Evolutionary conservation across 1,284 basidiomycete genomes (phyloP), one percentile per base, ranked within the genome.

Genomic region (Paramarasmius palmivorus): DNA sequence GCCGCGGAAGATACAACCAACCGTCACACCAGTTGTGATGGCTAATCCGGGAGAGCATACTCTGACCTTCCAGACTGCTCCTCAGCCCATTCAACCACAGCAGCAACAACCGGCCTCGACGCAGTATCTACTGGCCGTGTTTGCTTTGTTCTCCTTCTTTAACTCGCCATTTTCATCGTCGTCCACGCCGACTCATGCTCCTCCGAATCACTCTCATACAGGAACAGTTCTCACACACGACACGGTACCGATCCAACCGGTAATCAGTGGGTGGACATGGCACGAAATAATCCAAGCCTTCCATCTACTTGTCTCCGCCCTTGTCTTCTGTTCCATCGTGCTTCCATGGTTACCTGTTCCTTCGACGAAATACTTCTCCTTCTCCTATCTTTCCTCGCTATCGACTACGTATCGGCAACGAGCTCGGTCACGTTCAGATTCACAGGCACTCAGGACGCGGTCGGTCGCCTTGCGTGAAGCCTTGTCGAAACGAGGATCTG

Each of bases 101-200:
- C 44, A 81, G 48, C 87, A 50, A 50, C 47, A 59, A 59, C 55
- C 57, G 15, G 68, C 72, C 1, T 82, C 37, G 19, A 40, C 82
- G 47, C 88, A 88, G 57, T 89, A 85, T 62, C 79, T 90, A 37
- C 78, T 90, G 29, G 88, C 87, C n/a, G 79, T 81, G 26, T 89
- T 90, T 61, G 84, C 85, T 0, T 74, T 90, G 53, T 88, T 90
- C 71, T 88, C 86, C 0, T 85, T 90, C 66, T 86, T 88, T 73
- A 89, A 86, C 64, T 86, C 83, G 0, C 86, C 88, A 0, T 63
- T 87, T 10, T 75, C 83, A 0, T 74, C 78, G 1, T 68, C 74
- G 0, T 61, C 68, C 8, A 56, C 61, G 26, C 57, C 70, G 6
- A 59, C 70, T 15, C 41, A 68, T 2, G 55, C 64, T 37, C 47